phyloP scores from a whole-genome alignment of 2,329 filamentous ascomycete genomes.

The Grosmannia clavigera region DNA sequence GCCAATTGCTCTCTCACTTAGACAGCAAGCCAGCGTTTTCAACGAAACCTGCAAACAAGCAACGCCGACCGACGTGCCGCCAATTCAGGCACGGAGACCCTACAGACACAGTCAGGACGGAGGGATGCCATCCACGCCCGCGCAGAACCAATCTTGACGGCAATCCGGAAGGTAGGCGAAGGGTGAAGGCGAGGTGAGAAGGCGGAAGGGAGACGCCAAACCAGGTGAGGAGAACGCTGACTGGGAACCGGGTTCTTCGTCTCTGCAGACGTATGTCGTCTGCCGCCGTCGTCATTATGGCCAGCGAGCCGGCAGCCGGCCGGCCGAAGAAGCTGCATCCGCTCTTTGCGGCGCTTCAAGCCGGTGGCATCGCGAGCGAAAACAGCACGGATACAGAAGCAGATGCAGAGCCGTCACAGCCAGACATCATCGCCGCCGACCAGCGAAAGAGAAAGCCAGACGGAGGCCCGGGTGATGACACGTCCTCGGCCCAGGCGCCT shows the following conservation, averaged over 20 bases:
- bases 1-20: background rate
- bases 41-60: background rate
- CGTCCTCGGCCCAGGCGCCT: background rate
- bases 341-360: slow-evolving; percentile 31
- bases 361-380: slow-evolving; percentile 5
- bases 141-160: background rate
- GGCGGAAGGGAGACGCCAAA: too few relatives aligned
- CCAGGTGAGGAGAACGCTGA: background rate
- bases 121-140: background rate
- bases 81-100: too few relatives aligned
- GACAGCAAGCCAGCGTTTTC: background rate
- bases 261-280: slow-evolving; percentile 27
- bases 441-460: slow-evolving; percentile 4
- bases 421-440: background rate
- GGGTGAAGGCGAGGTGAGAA: slow-evolving; percentile 2
- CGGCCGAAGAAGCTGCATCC: slow-evolving; percentile 35
- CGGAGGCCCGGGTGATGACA: slow-evolving; percentile 5
- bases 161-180: background rate
- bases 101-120: too few relatives aligned
- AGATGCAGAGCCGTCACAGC: background rate
- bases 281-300: slow-evolving; percentile 31
- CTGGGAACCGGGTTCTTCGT: too few relatives aligned
- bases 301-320: slow-evolving; percentile 23
- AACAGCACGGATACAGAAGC: background rate
- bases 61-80: background rate